Evolutionary conservation across 1,284 basidiomycete genomes (phyloP), one percentile per base, ranked within the genome.

Genomic region (Anthracocystis walkeri): DNA sequence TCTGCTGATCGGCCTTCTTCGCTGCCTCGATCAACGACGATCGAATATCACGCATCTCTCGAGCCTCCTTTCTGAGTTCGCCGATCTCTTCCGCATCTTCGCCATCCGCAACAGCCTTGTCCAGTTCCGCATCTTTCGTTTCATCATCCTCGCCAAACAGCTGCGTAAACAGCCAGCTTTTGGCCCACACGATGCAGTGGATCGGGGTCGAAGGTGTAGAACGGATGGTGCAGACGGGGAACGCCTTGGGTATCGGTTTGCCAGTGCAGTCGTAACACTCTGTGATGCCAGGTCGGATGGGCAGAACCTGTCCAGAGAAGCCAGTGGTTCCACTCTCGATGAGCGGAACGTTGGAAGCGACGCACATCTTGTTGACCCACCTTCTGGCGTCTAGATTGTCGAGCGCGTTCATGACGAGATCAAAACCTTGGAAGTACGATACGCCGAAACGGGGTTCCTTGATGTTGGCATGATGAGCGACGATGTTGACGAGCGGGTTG

Each of bases 131-230:
- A 6, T 92, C 75, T 35, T 77, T 70, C 8, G 66, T 70, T 51
- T 77, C 75, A 52, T 72, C 74, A 16, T 74, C 73, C 4, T 61
- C 65, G n/a, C 70, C 73, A n/a, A 75, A 68, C 8, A 78, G 61
- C 49, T 73, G 73, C 0, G 63, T 91, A 77, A 99, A 90, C n/a
- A 99, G 90, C 87, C 98, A 99, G 78, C 91, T 95, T 86, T 99
- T 99, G 33, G 94, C 95, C 97, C 97, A 99, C 0, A 98, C 96
- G 62, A 99, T 98, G 84, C 95, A 99, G 84, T 99, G 97, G 53
- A 99, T 97, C 0, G 97, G 95, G 72, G 96, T 94, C 59, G 93
- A 95, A 0, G 97, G 97, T 0, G 97, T 99, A 2, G 94, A 95
- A 50, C 97, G 92, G 79, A 99, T 99, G 0, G 97, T 99, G 87